These are phyloP conservation scores for Tagetes erecta DNA, from an alignment of 129 eudicot genomes.

Conservation along the genomic window DNA sequence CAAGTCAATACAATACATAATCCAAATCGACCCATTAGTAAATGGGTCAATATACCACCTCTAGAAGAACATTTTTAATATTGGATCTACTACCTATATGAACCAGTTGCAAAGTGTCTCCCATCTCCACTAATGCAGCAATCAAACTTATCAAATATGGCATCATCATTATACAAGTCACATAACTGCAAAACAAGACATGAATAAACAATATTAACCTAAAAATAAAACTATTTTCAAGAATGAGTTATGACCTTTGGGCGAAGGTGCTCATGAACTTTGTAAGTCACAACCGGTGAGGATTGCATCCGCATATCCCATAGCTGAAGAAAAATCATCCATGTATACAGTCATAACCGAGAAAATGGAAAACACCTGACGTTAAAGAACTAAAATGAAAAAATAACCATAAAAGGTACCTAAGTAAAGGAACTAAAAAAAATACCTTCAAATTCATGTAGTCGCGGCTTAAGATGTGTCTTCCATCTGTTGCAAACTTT, in stretches of 20 bases:
- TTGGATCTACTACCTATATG: conserved; percentile 65
- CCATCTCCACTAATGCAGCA: conserved; percentile 88
- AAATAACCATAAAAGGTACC: neutral
- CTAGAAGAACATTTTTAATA: neutral
- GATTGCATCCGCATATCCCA: conserved; percentile 76
- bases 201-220: neutral
- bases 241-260: conserved; percentile 58
- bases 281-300: conserved; percentile 67
- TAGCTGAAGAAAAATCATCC: conserved; percentile 42
- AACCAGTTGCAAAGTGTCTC: conserved; percentile 78
- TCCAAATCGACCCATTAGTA: conserved; percentile 4
- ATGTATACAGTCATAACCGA: conserved; percentile 5
- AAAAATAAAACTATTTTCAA: neutral
- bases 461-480: conserved; percentile 82
- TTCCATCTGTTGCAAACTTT: conserved; percentile 73
- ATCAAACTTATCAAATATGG: conserved; percentile 86
- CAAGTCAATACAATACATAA: neutral
- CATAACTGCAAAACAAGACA: conserved; percentile 45
- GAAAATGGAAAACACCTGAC: neutral
- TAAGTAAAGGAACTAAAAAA: neutral
- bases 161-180: conserved; percentile 70
- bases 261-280: conserved; percentile 74
- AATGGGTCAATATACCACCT: conserved; percentile 3
- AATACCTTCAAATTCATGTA: conserved; percentile 81
- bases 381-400: neutral